phyloP scores from a whole-genome alignment of 176 grass and related monocot species.

The Oryza longistaminata region DNA sequence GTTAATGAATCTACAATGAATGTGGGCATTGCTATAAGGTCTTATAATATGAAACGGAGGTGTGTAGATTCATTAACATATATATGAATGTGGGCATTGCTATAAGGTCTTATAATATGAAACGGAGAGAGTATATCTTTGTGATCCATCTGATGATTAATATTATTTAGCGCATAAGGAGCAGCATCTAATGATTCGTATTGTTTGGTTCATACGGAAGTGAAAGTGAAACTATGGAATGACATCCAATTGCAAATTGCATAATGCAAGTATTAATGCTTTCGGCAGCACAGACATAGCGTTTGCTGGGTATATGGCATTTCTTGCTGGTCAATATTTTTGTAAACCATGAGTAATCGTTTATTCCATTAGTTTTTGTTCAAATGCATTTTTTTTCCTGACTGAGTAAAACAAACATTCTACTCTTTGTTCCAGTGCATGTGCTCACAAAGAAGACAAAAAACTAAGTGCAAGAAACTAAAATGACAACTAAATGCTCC shows the following conservation, averaged over 20 bases:
- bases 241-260: no score
- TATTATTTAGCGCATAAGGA: constrained; percentile 10
- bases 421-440: background rate
- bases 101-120: no score
- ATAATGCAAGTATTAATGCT: background rate
- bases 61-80: no score
- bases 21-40: no score
- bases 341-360: background rate
- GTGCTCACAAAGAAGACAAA: background rate
- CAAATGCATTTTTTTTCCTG: background rate
- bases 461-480: background rate
- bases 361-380: background rate
- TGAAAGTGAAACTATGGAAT: no score
- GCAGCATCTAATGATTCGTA: background rate
- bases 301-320: background rate
- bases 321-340: background rate
- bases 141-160: background rate
- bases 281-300: background rate
- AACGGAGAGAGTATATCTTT: no score
- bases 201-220: background rate
- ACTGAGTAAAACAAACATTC: background rate
- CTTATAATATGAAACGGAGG: no score
- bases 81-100: no score
- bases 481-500: background rate
- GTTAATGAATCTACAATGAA: no score